These are phyloP conservation scores for Trichoderma atroviride DNA, from an alignment of 2,329 filamentous ascomycete genomes.

Conservation along the genomic window DNA sequence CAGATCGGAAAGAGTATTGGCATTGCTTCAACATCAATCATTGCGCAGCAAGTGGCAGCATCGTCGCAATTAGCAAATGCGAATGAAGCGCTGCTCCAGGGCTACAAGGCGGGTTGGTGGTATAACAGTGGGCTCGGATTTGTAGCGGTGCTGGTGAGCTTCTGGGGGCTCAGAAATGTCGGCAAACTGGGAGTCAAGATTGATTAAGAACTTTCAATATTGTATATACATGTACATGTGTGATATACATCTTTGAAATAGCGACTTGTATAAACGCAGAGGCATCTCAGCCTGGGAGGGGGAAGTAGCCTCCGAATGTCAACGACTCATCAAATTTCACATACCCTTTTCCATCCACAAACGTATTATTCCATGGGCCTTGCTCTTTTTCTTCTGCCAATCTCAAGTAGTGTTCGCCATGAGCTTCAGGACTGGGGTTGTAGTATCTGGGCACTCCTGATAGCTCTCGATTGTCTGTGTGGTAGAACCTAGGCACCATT, in stretches of 20 bases:
- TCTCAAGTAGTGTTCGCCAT: neutral
- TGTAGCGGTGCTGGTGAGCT: neutral
- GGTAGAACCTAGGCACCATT: neutral
- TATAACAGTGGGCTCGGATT: conserved; percentile 1
- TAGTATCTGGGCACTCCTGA: neutral
- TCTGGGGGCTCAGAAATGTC: neutral
- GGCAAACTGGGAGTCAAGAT: conserved; percentile 5
- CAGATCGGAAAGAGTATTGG: conserved; percentile 18
- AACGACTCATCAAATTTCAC: neutral
- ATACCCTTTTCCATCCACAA: conserved; percentile 11
- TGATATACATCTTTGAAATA: neutral
- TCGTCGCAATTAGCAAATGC: neutral
- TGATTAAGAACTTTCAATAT: neutral
- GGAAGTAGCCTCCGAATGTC: neutral
- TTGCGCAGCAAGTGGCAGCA: conserved; percentile 14
- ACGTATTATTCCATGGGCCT: conserved; percentile 10
- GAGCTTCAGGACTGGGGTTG: neutral
- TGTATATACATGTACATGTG: neutral
- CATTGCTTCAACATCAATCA: neutral
- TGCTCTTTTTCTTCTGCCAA: neutral
- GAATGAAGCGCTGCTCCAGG: neutral
- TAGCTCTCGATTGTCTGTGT: neutral
- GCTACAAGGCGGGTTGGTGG: neutral
- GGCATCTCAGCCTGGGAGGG: neutral
- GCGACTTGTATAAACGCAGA: neutral